Conservation (phyloP, 1,139 yeast species). For the Chernovozyma sophiae-reginae region DNA sequence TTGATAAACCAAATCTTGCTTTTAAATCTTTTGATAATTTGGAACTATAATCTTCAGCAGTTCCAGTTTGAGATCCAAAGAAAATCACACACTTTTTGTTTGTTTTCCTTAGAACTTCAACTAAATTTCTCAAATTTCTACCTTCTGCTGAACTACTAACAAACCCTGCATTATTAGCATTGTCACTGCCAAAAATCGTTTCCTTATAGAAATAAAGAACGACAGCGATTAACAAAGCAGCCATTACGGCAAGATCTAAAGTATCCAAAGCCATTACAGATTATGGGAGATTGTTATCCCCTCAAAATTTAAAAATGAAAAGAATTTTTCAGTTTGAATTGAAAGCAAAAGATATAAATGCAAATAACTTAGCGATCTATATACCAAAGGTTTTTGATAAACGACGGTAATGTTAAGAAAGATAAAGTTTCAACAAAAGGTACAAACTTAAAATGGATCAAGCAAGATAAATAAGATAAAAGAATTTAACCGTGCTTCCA, state of each 20-base stretch:
- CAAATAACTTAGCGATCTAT: too few species aligned
- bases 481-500: too few species aligned
- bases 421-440: too few species aligned
- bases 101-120: conserved; percentile 56
- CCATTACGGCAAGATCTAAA: conserved; percentile 66
- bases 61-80: conserved; percentile 97
- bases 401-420: too few species aligned
- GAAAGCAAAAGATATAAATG: too few species aligned
- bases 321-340: too few species aligned
- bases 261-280: conserved; percentile 53
- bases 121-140: conserved; percentile 54
- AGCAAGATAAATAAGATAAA: too few species aligned
- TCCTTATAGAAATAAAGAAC: conserved; percentile 67
- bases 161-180: conserved; percentile 37
- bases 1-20: conserved; percentile 73
- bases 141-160: conserved; percentile 30
- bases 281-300: too few species aligned
- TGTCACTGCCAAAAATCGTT: conserved; percentile 41
- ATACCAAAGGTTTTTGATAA: too few species aligned
- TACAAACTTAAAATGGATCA: too few species aligned
- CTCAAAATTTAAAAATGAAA: too few species aligned
- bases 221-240: conserved; percentile 60
- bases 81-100: conserved; percentile 77
- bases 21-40: conserved; percentile 86
- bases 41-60: conserved; percentile 97